Evolutionary conservation across 2,329 filamentous ascomycete genomes (phyloP).

Genomic region (Elsinoe batatas): DNA sequence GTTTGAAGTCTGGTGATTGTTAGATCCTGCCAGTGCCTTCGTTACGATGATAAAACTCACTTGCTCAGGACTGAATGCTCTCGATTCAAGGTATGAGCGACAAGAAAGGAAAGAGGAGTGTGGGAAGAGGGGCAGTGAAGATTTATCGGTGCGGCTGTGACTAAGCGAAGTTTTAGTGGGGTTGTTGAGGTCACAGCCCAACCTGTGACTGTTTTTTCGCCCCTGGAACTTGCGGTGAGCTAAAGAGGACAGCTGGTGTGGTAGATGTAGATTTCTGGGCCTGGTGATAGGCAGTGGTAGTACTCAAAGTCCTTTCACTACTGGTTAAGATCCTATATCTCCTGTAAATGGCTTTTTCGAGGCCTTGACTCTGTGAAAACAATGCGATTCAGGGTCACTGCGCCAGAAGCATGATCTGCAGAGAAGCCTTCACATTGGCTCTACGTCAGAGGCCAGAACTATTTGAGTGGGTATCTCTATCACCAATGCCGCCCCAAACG

Average conservation of each 20-base stretch:
- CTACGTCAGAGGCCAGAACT: not conserved
- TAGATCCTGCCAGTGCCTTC: not conserved
- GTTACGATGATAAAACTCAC: slow-evolving; percentile 8
- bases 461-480: not conserved
- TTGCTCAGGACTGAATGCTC: slow-evolving; percentile 21
- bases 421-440: not conserved
- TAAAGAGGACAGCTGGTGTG: not conserved
- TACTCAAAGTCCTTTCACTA: too few relatives aligned
- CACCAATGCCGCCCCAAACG: not conserved
- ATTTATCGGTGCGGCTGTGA: slow-evolving; percentile 14
- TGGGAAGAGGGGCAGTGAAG: slow-evolving; percentile 17
- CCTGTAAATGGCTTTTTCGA: not conserved
- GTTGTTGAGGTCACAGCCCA: slow-evolving; percentile 10
- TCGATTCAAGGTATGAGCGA: slow-evolving; percentile 22
- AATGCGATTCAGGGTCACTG: not conserved
- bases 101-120: slow-evolving; percentile 14
- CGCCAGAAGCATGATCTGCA: not conserved
- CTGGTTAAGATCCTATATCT: not conserved
- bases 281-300: not conserved
- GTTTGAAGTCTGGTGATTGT: slow-evolving; percentile 17
- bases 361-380: not conserved
- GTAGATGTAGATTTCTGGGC: not conserved
- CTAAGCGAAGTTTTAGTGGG: slow-evolving; percentile 13
- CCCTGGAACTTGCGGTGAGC: slow-evolving; percentile 2
- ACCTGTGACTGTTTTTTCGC: slow-evolving; percentile 8